phyloP scores from a whole-genome alignment of 2,329 filamentous ascomycete genomes.

The Colletotrichum theobromicola region DNA sequence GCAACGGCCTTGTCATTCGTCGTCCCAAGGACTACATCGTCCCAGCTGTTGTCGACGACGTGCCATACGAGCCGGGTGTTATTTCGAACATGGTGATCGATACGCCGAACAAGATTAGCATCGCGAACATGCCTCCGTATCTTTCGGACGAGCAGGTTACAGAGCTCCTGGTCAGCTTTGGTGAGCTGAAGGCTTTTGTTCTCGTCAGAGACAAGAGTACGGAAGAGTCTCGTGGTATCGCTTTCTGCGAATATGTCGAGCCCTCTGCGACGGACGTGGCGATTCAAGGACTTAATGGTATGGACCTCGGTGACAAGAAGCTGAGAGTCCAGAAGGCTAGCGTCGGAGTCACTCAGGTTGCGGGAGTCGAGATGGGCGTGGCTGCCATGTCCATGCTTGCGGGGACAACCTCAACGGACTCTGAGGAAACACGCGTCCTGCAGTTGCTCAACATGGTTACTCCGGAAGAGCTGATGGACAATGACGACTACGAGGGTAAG shows the following conservation, averaged over 20 bases:
- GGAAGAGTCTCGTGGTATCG: conserved; percentile 89
- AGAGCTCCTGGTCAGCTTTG: conserved; percentile 89
- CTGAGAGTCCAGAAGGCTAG: conserved; percentile 89
- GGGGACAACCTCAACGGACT: conserved; percentile 79
- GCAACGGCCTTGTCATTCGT: conserved; percentile 73
- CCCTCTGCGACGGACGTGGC: conserved; percentile 80
- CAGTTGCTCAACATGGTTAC: conserved; percentile 99
- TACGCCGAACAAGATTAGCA: conserved; percentile 92
- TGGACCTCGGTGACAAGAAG: conserved; percentile 87
- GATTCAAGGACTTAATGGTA: conserved; percentile 88
- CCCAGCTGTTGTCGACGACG: conserved; percentile 76
- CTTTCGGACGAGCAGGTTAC: conserved; percentile 90
- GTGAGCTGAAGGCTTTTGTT: conserved; percentile 89
- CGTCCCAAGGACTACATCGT: conserved; percentile 98
- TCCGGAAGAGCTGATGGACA: conserved; percentile 89
- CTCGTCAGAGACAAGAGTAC: conserved; percentile 86
- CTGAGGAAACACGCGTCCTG: conserved; percentile 82
- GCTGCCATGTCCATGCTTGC: conserved; percentile 98
- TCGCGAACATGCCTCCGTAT: conserved; percentile 87
- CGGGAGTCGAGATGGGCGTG: conserved; percentile 92
- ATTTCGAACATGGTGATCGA: conserved; percentile 85
- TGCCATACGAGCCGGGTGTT: conserved; percentile 75
- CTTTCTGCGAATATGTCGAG: conserved; percentile 94
- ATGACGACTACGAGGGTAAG: conserved; percentile 92
- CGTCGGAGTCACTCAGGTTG: conserved; percentile 90